A percentile compares a stretch with the other conserved stretches of the same genome.
phyloP scores from a whole-genome alignment of 192 early-diverging fungal species.

The Coemansia sp. region DNA sequence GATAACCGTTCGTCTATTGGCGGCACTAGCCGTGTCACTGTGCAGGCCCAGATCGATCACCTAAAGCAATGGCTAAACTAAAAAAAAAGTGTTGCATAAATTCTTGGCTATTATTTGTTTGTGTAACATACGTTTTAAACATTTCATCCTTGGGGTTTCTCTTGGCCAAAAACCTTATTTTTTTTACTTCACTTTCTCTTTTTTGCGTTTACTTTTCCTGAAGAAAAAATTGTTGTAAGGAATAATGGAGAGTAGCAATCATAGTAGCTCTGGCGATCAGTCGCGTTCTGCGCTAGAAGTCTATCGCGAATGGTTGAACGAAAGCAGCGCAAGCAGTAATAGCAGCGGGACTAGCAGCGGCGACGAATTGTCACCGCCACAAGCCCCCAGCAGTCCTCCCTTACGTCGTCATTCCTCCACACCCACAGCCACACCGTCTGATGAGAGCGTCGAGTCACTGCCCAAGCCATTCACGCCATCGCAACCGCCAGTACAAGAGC shows the following conservation, averaged over 20 bases:
- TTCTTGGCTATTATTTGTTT: not conserved
- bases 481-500: constrained; percentile 2
- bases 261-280: constrained; percentile 6
- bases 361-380: not conserved
- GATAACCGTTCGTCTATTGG: constrained; percentile 86
- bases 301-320: constrained; percentile 41
- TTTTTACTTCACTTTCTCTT: not conserved
- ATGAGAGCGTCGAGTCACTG: not conserved
- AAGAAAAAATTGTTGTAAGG: not conserved
- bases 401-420: not conserved
- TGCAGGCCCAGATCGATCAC: constrained; percentile 76
- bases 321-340: constrained; percentile 21
- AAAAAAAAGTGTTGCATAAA: not conserved
- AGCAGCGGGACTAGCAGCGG: not conserved
- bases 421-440: not conserved
- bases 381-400: not conserved
- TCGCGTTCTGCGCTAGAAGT: constrained; percentile 23
- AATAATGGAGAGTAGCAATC: not conserved
- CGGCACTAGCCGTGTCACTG: constrained; percentile 81
- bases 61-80: constrained; percentile 65
- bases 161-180: not conserved
- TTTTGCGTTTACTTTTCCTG: not conserved
- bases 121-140: not conserved
- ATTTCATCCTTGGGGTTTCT: not conserved
- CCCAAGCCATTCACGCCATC: constrained; percentile 3